Base-by-base conservation (phyloP, 257 asterid genomes). In the Ajuga chamaepitys region DNA sequence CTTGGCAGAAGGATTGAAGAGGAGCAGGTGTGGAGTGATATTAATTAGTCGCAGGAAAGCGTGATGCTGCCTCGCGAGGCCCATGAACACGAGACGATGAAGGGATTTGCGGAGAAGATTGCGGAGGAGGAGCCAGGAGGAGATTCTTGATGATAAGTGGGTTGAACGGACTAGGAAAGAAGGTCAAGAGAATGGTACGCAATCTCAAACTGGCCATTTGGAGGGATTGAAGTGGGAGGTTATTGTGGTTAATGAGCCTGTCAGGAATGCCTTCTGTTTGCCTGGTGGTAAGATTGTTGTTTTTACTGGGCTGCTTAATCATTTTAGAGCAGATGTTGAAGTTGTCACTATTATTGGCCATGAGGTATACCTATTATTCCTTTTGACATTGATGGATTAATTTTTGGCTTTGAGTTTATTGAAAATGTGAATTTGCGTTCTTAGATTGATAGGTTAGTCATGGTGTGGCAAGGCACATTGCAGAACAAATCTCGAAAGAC, bases 211-310 rank as follows among this genome's bases (percentile, higher is more conserved):
- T 0, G 54, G 52, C 25, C 99, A 93, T 81, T 66, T 93, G 72
- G 95, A 86, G 73, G 95, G 95, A 14, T 70, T 89, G 76, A 83
- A 86, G 21, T 93, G 99, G 99, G 99, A 93, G 84, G 87, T 93
- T 66, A 58, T 93, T 63, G 86, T 93, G 63, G 92, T 93, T 56
- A 62, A 88, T 62, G 85, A 83, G 21, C 93, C 99, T 59, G 46
- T 78, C 64, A 78, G 88, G 22, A 85, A 94, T 75, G 99, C 99
- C 2, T 81, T 83, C 6, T 86, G 95, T 74, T 62, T 84, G 82
- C 97, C 99, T 62, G 96, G 99, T 66, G 97, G 99, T 17, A 94
- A 94, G 87, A 94, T 94, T 78, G 95, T 94, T 20, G 99, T 94
- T 42, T 88, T 88, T 67, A 86, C 96, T 0, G 97, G 96, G 25